Evolutionary conservation across 352 stramenopile species (phyloP), one percentile per base, ranked within the genome.

Genomic region (Globisporangium emineosum): DNA sequence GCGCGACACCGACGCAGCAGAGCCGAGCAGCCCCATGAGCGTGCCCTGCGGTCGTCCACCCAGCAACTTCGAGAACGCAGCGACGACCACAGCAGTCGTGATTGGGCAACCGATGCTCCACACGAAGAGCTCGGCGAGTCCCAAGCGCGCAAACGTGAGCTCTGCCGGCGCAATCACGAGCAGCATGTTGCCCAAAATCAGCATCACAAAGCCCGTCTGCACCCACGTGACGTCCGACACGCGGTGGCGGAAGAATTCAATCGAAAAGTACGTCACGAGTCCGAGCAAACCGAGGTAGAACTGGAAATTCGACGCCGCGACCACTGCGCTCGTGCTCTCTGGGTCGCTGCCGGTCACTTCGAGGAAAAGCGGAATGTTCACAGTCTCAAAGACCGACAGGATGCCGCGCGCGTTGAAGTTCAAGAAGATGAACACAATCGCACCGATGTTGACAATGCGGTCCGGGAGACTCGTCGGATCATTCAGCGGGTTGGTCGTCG

Each of bases 71-170:
- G 83, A 91, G 54, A 91, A 93, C 2, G 85, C 83, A 21, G 83
- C 81, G 13, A 93, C 76, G 15, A 86, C 81, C 23, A 91, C 85
- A 0, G 85, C 83, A 2, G 84, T 91, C 19, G 80, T 90, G 64
- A 91, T 90, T 6, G 84, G 84, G 47, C 82, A 91, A 19, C 84
- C 84, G 32, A 93, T 87, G 55, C 82, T 91, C 84, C 84, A 93
- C 13, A 93, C 81, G 42, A 91, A 75, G n/a, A 91, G 61, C 62
- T 91, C 81, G 0, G 78, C 79, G 47, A 90, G 29, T 7, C 69
- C 62, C 1, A 93, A 57, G 17, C 77, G 81, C 13, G 51, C 53
- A 67, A 90, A 91, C n/a, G 81, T 68, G 21, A 89, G 58, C 12
- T 69, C 62, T 0, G 62, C 52, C 7, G 81, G 77, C 40, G 75